Evolutionary conservation across 768 basidiomycete genomes (phyloP).

Genomic region (Cystofilobasidium capitatum): DNA sequence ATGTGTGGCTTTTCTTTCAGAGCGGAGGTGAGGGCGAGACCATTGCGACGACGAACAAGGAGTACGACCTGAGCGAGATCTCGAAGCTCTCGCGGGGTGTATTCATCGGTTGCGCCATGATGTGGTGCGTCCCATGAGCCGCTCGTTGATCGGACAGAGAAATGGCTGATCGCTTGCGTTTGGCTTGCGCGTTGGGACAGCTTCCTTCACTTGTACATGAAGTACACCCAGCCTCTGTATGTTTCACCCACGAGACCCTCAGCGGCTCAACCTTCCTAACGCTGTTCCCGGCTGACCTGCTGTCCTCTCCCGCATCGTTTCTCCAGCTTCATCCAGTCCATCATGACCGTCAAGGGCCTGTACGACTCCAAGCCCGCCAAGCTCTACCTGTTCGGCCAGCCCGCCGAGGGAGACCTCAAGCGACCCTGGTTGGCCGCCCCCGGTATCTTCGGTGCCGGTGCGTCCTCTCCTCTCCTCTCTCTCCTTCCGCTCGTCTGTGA

Average conservation of each 20-base stretch:
- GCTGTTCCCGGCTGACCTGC: not conserved
- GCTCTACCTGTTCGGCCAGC: slow-evolving; percentile 69
- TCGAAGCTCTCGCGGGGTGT: slow-evolving; percentile 52
- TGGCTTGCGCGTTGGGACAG: not conserved
- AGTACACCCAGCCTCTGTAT: slow-evolving; percentile 81
- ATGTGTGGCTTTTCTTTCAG: not conserved
- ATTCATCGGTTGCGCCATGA: slow-evolving; percentile 60
- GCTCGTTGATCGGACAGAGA: not conserved
- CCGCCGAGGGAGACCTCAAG: slow-evolving; percentile 75
- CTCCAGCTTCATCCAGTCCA: slow-evolving; percentile 64
- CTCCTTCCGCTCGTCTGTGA: not conserved
- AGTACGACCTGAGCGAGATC: slow-evolving; percentile 84
- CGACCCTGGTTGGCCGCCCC: slow-evolving; percentile 71
- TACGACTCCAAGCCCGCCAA: slow-evolving; percentile 66
- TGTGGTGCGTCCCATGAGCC: slow-evolving; percentile 54
- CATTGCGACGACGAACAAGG: slow-evolving; percentile 80
- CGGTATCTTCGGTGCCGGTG: slow-evolving; percentile 62
- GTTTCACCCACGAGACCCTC: not conserved
- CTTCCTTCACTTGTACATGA: slow-evolving; percentile 67
- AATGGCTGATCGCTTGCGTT: not conserved
- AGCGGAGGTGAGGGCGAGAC: slow-evolving; percentile 52
- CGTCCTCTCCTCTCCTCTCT: slow-evolving; percentile 15
- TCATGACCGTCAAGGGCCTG: slow-evolving; percentile 87
- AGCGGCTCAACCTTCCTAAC: not conserved
- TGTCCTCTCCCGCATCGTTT: not conserved